These are phyloP conservation scores for Cladosporium sp. DNA, from an alignment of 2,329 filamentous ascomycete species.

Conservation along the genomic window DNA sequence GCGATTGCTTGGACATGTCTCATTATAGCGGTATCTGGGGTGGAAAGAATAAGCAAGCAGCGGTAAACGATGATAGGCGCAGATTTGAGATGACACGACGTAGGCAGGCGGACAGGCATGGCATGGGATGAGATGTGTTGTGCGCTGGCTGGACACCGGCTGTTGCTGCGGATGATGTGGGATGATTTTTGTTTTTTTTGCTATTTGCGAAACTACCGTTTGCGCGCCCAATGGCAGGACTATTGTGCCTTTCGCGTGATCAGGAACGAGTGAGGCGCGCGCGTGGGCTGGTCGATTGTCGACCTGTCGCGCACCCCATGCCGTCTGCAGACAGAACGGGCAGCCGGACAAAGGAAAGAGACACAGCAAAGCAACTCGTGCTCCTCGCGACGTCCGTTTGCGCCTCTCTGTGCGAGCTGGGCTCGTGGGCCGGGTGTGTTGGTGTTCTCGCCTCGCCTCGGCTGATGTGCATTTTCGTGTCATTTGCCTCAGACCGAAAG, in stretches of 20 bases:
- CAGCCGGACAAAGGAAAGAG: neutral
- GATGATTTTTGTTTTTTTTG: neutral
- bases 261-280: neutral
- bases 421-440: neutral
- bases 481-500: slow-evolving; percentile 4
- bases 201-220: neutral
- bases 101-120: too few relatives aligned
- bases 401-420: slow-evolving; percentile 9
- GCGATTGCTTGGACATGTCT: slow-evolving; percentile 5
- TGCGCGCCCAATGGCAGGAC: slow-evolving; percentile 3
- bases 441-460: slow-evolving; percentile 6
- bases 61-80: slow-evolving; percentile 15
- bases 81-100: neutral
- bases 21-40: neutral
- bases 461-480: neutral
- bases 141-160: slow-evolving; percentile 11
- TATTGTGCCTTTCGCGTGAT: slow-evolving; percentile 1
- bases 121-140: slow-evolving; percentile 16
- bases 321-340: neutral
- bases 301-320: neutral
- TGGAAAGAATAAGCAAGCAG: slow-evolving; percentile 2
- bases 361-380: neutral
- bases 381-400: neutral
- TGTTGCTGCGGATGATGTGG: slow-evolving; percentile 12
- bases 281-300: neutral